phyloP scores from a whole-genome alignment of 345 rosid genomes.

The Syzygium oleosum region DNA sequence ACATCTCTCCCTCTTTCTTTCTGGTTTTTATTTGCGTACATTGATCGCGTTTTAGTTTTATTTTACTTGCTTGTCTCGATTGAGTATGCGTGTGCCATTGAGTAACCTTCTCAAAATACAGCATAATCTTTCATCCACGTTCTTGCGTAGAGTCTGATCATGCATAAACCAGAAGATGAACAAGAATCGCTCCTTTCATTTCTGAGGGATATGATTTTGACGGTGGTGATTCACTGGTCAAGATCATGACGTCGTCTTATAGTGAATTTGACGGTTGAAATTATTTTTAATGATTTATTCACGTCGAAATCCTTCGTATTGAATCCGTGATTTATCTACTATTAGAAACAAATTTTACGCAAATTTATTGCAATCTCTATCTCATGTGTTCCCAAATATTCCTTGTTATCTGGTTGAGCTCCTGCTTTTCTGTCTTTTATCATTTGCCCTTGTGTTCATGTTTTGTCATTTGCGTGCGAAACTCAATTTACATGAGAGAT shows the following conservation, averaged over 20 bases:
- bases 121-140: neutral
- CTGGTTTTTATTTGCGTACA: neutral
- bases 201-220: neutral
- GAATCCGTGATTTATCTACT: neutral
- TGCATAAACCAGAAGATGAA: neutral
- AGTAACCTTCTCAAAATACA: neutral
- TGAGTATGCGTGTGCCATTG: fast-evolving
- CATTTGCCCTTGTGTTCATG: no score
- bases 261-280: neutral
- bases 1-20: neutral
- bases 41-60: neutral
- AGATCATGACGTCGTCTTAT: neutral
- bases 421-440: no score
- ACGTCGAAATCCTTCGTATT: no score
- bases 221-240: neutral
- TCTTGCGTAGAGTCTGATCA: neutral
- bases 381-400: neutral
- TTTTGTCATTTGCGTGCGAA: neutral
- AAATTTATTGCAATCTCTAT: neutral
- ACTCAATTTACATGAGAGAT: neutral
- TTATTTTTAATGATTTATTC: neutral
- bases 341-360: no score
- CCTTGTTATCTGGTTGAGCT: no score
- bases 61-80: neutral
- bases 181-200: neutral